Conservation (phyloP, 2,329 filamentous ascomycete species). For the Drechslera avenae region DNA sequence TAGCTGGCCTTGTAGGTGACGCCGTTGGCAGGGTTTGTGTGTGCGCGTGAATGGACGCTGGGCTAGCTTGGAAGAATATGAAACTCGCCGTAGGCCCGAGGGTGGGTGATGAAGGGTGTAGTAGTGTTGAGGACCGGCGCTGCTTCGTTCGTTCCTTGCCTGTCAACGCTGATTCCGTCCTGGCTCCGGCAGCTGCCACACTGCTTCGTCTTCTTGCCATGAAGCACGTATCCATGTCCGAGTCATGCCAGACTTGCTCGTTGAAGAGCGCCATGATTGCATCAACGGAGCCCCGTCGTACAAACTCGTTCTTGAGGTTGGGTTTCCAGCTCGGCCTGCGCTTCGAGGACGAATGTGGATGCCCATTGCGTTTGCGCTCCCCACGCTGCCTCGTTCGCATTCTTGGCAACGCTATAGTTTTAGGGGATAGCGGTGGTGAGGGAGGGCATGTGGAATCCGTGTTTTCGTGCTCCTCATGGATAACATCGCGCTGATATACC, state of each 20-base stretch:
- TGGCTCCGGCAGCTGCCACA: not conserved
- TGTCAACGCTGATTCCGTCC: not conserved
- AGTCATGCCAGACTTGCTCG: not conserved
- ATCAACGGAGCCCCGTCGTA: constrained; percentile 11
- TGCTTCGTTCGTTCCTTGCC: not conserved
- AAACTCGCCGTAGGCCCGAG: not conserved
- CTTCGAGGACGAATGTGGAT: constrained; percentile 15
- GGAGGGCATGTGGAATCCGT: constrained; percentile 7
- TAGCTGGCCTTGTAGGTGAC: not conserved
- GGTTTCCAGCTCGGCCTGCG: constrained; percentile 31
- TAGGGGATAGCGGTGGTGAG: constrained; percentile 23
- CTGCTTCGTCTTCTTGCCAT: not conserved
- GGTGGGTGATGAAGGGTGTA: constrained; percentile 13
- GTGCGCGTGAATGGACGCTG: not conserved
- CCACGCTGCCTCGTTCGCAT: constrained; percentile 3
- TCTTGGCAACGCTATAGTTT: constrained; percentile 11
- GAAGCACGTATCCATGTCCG: not conserved
- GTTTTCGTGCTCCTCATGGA: constrained; percentile 21
- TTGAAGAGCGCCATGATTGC: constrained; percentile 18
- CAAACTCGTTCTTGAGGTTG: constrained; percentile 31
- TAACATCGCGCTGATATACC: constrained; percentile 25
- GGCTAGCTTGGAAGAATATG: not conserved
- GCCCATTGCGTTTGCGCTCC: constrained; percentile 15
- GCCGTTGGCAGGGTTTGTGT: not conserved
- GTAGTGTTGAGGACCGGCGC: constrained; percentile 9